Evolutionary conservation across 2,329 filamentous ascomycete genomes (phyloP).

Genomic region (Stagonosporopsis vannaccii): DNA sequence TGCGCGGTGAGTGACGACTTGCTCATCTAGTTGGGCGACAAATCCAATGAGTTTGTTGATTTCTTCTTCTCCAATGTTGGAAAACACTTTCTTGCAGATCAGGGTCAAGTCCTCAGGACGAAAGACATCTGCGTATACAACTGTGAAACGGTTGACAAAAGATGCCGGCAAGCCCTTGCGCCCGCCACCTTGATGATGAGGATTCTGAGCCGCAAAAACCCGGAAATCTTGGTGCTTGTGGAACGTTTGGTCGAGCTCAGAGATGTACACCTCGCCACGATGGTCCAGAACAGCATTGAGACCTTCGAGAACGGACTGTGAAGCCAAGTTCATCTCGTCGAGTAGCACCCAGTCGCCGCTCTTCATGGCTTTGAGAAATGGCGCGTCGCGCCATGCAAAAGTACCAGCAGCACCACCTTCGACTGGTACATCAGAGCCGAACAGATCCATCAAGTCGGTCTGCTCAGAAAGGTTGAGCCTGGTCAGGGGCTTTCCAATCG

Average conservation of each 20-base stretch:
- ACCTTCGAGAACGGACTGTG: conserved; percentile 94
- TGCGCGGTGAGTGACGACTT: conserved; percentile 65
- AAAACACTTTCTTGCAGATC: conserved; percentile 82
- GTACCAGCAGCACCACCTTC: conserved; percentile 90
- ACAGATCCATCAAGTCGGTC: conserved; percentile 96
- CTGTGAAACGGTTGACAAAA: conserved; percentile 97
- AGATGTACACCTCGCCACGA: conserved; percentile 92
- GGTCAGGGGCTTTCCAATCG: conserved; percentile 81
- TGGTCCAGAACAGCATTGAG: conserved; percentile 97
- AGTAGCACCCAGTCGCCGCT: conserved; percentile 94
- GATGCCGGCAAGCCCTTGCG: conserved; percentile 93
- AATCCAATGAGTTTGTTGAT: conserved; percentile 77
- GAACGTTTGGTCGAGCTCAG: conserved; percentile 94
- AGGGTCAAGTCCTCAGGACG: conserved; percentile 78
- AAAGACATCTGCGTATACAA: conserved; percentile 95
- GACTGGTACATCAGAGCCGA: conserved; percentile 93
- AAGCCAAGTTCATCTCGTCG: conserved; percentile 98
- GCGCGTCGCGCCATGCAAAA: conserved; percentile 95
- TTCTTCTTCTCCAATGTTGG: conserved; percentile 64
- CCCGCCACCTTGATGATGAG: conserved; percentile 94
- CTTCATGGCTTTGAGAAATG: conserved; percentile 96
- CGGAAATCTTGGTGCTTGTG: conserved; percentile 86
- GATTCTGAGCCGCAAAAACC: conserved; percentile 97
- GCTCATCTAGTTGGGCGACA: conserved; percentile 78
- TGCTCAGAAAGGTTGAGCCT: conserved; percentile 98